A percentile compares a stretch with the other conserved stretches of the same genome.
phyloP scores from a whole-genome alignment of 352 stramenopile species.

The Pythium plurisporium region DNA sequence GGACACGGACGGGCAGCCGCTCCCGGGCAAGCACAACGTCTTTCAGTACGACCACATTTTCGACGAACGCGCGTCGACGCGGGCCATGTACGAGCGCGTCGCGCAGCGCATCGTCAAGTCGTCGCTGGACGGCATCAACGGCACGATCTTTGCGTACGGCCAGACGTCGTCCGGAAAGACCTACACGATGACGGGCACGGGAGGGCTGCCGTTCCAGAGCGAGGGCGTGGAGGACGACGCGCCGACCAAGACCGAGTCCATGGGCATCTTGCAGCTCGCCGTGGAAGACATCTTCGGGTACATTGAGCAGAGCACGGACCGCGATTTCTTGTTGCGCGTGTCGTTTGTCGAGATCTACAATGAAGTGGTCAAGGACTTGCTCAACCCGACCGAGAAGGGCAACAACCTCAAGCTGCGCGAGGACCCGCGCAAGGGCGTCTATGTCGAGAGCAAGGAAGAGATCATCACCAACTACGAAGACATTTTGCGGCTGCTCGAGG shows the following conservation, averaged over 20 bases:
- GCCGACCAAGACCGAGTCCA: constrained; percentile 19
- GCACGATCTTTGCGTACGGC: constrained; percentile 94
- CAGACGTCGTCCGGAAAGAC: constrained; percentile 96
- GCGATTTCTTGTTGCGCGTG: constrained; percentile 94
- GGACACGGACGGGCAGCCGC: constrained; percentile 42
- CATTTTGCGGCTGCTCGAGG: constrained; percentile 51
- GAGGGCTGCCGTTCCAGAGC: constrained; percentile 18
- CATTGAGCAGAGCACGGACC: constrained; percentile 72
- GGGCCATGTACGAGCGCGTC: constrained; percentile 54
- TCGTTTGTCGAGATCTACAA: constrained; percentile 99
- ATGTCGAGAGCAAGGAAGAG: constrained; percentile 94
- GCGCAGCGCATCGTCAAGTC: constrained; percentile 71
- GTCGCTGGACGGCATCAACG: constrained; percentile 74
- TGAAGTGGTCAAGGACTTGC: constrained; percentile 96
- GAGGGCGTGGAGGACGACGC: constrained; percentile 29
- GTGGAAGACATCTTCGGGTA: constrained; percentile 93
- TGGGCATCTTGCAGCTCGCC: constrained; percentile 89
- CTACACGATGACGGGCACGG: constrained; percentile 94
- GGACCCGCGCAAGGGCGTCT: constrained; percentile 93
- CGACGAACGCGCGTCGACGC: constrained; percentile 41
- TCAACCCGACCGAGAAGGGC: constrained; percentile 57
- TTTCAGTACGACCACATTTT: constrained; percentile 85
- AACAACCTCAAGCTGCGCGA: constrained; percentile 87
- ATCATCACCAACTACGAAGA: constrained; percentile 85
- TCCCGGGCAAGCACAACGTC: constrained; percentile 62